Evolutionary conservation across 2,329 filamentous ascomycete genomes (phyloP), one percentile per base, ranked within the genome.

Genomic region (Bisporella sp.): DNA sequence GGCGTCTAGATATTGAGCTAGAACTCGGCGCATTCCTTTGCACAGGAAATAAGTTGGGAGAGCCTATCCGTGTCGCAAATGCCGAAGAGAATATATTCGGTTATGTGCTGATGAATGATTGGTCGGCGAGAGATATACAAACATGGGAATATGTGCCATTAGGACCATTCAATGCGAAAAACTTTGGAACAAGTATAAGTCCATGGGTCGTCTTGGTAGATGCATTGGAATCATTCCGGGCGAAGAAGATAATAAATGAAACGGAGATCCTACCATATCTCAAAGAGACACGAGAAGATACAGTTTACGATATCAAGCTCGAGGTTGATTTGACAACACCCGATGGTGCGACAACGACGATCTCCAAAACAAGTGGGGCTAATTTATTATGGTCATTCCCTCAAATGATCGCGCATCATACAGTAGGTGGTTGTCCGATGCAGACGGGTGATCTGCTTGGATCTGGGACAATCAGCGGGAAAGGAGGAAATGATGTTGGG

Each of bases 131-230:
- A 55, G 88, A 93, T 59, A 84, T 93, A 46, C 89, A 95, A 64
- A 78, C 78, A 0, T 93, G 87, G 87, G 89, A 95, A 67, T 91
- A 91, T 58, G 77, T 91, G 6, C 89, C 89, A 0, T 70, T 92
- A 6, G 89, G 89, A 0, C 88, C 88, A 0, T 92, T 93, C 70
- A 90, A 88, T 54, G 76, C 81, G 29, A 93, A 95, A 76, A 92
- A 91, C 66, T 92, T 93, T 62, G 85, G 77, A 4, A 88, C 86
- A 0, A 86, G 79, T 0, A 85, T 93, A 58, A 87, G 82, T 53
- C 79, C 87, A 0, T 93, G 88, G 88, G 79, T 93, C 1, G 85
- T 93, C 4, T 71, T 89, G 9, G 76, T 82, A 32, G 87, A 91
- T 63, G 87, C 88, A 1, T 71, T 93, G 32, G 85, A 87, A 64